phyloP scores from a whole-genome alignment of 257 asterid species.

The Leptodermis oblonga region DNA sequence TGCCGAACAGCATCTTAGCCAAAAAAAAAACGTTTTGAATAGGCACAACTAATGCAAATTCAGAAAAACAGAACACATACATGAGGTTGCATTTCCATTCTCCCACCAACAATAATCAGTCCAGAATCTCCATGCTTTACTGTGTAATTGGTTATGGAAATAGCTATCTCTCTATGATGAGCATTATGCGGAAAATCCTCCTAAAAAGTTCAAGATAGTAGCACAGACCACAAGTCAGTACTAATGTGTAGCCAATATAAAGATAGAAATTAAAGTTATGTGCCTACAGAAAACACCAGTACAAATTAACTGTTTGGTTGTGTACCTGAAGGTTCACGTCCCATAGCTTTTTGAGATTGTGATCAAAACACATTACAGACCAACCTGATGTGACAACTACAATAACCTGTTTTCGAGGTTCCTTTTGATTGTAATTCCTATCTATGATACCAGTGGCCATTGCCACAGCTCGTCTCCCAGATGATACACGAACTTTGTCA shows the following conservation, averaged over 20 bases:
- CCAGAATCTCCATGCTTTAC: constrained; percentile 91
- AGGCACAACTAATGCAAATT: neutral
- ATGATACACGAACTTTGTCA: constrained; percentile 75
- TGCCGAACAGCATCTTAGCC: neutral
- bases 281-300: neutral
- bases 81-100: constrained; percentile 98
- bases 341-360: constrained; percentile 96
- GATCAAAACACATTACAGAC: constrained; percentile 97
- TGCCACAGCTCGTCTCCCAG: constrained; percentile 96
- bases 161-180: constrained; percentile 88
- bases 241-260: neutral
- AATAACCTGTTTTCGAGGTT: constrained; percentile 76
- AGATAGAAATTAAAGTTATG: neutral
- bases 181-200: constrained; percentile 97
- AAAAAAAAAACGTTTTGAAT: too few species aligned
- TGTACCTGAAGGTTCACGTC: constrained; percentile 86
- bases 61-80: constrained; percentile 40
- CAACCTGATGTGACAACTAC: constrained; percentile 97
- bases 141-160: constrained; percentile 88
- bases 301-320: neutral
- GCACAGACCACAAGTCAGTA: constrained; percentile 1
- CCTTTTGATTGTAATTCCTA: constrained; percentile 55
- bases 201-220: constrained; percentile 37
- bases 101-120: constrained; percentile 87
- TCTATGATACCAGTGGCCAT: constrained; percentile 94